Evolutionary conservation across 371 early-diverging fungal genomes (phyloP).

Genomic region (Dichotomocladium elegans): DNA sequence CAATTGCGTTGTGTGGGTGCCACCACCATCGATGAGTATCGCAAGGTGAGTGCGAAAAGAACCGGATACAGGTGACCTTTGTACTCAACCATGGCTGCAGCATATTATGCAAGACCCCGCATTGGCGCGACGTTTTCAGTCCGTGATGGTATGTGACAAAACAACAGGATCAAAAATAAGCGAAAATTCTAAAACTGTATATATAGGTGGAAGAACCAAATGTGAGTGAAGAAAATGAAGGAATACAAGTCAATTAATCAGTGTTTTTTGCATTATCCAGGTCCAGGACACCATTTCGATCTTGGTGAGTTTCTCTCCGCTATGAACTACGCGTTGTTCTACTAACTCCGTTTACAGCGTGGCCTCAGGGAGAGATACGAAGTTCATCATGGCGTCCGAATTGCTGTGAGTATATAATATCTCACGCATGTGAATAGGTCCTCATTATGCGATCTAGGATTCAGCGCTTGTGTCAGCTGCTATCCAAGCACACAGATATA

Average conservation of each 20-base stretch:
- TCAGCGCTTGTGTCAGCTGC: slow-evolving; percentile 81
- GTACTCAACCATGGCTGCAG: slow-evolving; percentile 1
- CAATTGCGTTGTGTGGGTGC: slow-evolving; percentile 83
- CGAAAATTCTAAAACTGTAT: neutral
- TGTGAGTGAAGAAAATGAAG: slow-evolving; percentile 11
- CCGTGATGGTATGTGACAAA: slow-evolving; percentile 59
- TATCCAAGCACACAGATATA: slow-evolving; percentile 74
- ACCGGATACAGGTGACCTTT: slow-evolving; percentile 20
- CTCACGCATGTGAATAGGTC: neutral
- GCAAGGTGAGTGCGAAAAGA: slow-evolving; percentile 38
- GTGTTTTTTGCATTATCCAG: neutral
- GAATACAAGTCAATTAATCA: too few species aligned
- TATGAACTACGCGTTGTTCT: neutral
- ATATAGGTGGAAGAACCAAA: slow-evolving; percentile 49
- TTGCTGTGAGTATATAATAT: slow-evolving; percentile 45
- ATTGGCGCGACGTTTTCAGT: slow-evolving; percentile 83
- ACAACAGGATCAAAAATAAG: slow-evolving; percentile 5
- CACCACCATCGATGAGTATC: slow-evolving; percentile 87
- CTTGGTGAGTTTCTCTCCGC: slow-evolving; percentile 18
- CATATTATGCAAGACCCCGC: slow-evolving; percentile 87
- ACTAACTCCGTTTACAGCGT: slow-evolving; percentile 18
- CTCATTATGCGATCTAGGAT: slow-evolving; percentile 32
- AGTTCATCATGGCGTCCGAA: slow-evolving; percentile 84
- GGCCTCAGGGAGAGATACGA: slow-evolving; percentile 85
- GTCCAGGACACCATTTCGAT: slow-evolving; percentile 87